Conservation (phyloP, 2,329 filamentous ascomycete species). For the Sarocladium strictum region DNA sequence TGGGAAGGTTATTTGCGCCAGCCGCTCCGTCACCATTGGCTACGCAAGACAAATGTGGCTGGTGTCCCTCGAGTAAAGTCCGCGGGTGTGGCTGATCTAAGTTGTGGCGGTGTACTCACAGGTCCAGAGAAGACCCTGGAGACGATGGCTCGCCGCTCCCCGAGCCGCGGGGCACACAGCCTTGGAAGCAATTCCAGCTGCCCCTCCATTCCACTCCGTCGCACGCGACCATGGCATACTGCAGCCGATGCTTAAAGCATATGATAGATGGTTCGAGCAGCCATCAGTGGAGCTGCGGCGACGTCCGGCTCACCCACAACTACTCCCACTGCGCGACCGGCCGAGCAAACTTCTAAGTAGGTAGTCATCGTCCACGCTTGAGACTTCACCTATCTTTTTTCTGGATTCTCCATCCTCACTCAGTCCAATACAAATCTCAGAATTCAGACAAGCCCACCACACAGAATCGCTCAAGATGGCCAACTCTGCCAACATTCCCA, state of each 20-base stretch:
- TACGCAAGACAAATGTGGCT: background rate
- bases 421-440: background rate
- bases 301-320: background rate
- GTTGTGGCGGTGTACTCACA: background rate
- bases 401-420: background rate
- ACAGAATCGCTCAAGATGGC: slow-evolving; percentile 14
- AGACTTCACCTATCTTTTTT: background rate
- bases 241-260: background rate
- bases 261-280: background rate
- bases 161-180: background rate
- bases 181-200: background rate
- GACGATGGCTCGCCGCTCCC: background rate
- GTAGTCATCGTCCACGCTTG: background rate
- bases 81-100: background rate
- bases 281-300: background rate
- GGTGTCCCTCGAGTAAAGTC: background rate
- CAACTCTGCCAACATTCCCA: slow-evolving; percentile 53
- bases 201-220: slow-evolving; percentile 9
- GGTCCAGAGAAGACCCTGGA: background rate
- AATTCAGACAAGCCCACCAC: background rate
- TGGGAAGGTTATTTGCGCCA: slow-evolving; percentile 6
- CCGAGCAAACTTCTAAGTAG: background rate
- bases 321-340: background rate
- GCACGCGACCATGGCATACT: background rate
- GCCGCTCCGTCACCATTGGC: slow-evolving; percentile 1